Evolutionary conservation across 768 basidiomycete genomes (phyloP), one percentile per base, ranked within the genome.

Genomic region (Tulasnella calospora): DNA sequence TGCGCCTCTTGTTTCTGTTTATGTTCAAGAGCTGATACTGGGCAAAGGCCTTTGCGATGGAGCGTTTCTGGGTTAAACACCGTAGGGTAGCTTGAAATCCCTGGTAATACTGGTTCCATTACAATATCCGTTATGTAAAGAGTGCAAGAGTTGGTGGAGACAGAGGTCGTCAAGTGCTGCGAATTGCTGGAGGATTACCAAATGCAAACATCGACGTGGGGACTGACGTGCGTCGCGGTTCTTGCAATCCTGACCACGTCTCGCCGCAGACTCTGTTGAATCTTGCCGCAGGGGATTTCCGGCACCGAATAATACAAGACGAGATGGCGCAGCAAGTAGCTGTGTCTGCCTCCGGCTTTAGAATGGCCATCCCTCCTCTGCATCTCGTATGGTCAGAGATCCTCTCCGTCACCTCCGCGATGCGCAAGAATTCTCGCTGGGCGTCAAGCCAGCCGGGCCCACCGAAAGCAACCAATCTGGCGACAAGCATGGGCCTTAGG

Each of bases 391-490:
- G 93, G 80, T 92, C 95, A 61, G 96, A 99, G 87, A 93, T 98
- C 79, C 88, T 96, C 73, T 88, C 94, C 23, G 94, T 99, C 81
- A 98, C 95, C 46, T 93, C 94, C 2, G 89, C 90, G 27, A 99
- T 99, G 96, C 93, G 97, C 84, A 95, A 96, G 87, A 99, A 99
- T 85, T 95, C 96, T 70, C 90, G 98, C 67, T 98, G 97, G 97
- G 93, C 96, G 23, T 90, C 93, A 17, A 89, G 79, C 89, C 69
- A 89, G 88, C 75, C 89, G 90, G 82, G 89, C 77, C 69, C 81
- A 89, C 35, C 87, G 90, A 82, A 87, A 82, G 61, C 85, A 89
- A 73, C 87, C 89, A 80, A 92, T 92, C 85, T 95, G 55, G 92
- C 92, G 71, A 91, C 87, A 82, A 92, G 91, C 81, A 89, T 93